phyloP scores from a whole-genome alignment of 2,329 filamentous ascomycete species.

The Trichoderma asperellum region DNA sequence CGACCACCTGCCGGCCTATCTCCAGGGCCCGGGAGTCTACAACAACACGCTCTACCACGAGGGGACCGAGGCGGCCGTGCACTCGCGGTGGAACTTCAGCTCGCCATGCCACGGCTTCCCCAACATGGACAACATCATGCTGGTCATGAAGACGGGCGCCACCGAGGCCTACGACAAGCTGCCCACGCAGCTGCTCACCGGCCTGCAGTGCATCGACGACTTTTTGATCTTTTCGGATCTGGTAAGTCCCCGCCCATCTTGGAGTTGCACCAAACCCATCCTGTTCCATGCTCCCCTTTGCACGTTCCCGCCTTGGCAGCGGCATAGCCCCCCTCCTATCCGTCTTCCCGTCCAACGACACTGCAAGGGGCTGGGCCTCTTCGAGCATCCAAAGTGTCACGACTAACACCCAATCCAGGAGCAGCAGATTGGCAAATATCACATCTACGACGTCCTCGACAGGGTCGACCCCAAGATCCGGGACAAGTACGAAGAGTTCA shows the following conservation, averaged over 20 bases:
- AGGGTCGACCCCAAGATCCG: slow-evolving; percentile 45
- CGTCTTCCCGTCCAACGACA: background rate
- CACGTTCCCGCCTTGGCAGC: slow-evolving; percentile 15
- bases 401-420: slow-evolving; percentile 41
- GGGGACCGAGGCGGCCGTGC: slow-evolving; percentile 41
- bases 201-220: slow-evolving; percentile 57
- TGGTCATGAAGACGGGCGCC: slow-evolving; percentile 64
- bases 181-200: slow-evolving; percentile 59
- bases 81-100: slow-evolving; percentile 44
- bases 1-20: slow-evolving; percentile 39
- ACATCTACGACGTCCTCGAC: slow-evolving; percentile 48
- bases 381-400: background rate
- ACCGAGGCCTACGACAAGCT: slow-evolving; percentile 59
- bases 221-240: slow-evolving; percentile 63
- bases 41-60: slow-evolving; percentile 47
- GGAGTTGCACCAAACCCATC: background rate
- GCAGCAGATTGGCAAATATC: slow-evolving; percentile 53
- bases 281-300: background rate
- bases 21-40: slow-evolving; percentile 38
- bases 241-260: slow-evolving; percentile 30
- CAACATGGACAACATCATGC: slow-evolving; percentile 48
- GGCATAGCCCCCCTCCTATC: background rate
- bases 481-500: slow-evolving; percentile 49
- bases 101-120: slow-evolving; percentile 49
- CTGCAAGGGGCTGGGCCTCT: background rate